Conservation (phyloP, 1,284 basidiomycete species). For the Coniophora puteana region DNA sequence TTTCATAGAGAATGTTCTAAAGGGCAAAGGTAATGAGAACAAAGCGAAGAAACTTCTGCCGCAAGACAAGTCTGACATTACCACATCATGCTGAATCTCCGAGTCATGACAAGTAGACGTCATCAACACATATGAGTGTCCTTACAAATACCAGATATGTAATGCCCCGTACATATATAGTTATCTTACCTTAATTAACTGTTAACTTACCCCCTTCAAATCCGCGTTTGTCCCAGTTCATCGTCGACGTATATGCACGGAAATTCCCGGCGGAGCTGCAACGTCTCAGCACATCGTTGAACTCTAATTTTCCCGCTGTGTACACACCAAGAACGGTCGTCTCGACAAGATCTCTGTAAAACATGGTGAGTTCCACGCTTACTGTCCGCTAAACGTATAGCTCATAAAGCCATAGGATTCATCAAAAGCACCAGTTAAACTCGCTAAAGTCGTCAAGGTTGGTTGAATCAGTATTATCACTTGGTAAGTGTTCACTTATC, state of each 20-base stretch:
- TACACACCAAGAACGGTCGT: no score
- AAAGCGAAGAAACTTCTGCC: slow-evolving; percentile 33
- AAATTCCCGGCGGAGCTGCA: neutral
- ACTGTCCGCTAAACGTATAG: slow-evolving; percentile 22
- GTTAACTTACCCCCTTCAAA: no score
- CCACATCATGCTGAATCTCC: no score
- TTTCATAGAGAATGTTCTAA: slow-evolving; percentile 88
- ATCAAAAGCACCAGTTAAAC: slow-evolving; percentile 89
- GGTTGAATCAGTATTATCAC: slow-evolving; percentile 14
- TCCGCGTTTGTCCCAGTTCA: no score
- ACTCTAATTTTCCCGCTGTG: no score
- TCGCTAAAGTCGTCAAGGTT: slow-evolving; percentile 95
- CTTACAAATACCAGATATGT: neutral
- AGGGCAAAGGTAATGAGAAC: slow-evolving; percentile 49
- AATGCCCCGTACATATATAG: no score
- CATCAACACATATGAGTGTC: neutral
- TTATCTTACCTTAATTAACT: no score
- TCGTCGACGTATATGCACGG: neutral
- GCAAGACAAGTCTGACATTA: no score
- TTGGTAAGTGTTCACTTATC: slow-evolving; percentile 1
- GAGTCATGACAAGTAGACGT: slow-evolving; percentile 1
- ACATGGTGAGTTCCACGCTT: slow-evolving; percentile 3
- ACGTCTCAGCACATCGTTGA: neutral
- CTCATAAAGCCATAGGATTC: slow-evolving; percentile 58
- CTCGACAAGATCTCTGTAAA: neutral